phyloP scores from a whole-genome alignment of 2,329 filamentous ascomycete species.

The Monilinia fructigena region DNA sequence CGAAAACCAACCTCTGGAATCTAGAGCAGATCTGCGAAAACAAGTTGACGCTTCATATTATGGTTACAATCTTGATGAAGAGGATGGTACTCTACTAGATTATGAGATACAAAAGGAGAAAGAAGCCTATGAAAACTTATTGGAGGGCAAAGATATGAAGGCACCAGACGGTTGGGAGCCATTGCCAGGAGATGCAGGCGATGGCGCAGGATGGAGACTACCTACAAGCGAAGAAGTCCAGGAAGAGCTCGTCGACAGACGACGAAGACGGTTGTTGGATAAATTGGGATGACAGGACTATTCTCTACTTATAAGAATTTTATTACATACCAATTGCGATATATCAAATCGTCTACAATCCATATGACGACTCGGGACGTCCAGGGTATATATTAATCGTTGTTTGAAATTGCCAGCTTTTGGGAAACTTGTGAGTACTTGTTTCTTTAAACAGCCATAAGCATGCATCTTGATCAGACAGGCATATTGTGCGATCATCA shows the following conservation, averaged over 20 bases:
- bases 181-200: slow-evolving; percentile 81
- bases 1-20: slow-evolving; percentile 61
- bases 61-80: slow-evolving; percentile 89
- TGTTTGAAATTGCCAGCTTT: neutral
- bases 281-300: slow-evolving; percentile 49
- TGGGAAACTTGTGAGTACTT: neutral
- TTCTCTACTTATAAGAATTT: neutral
- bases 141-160: slow-evolving; percentile 56
- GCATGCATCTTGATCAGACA: neutral
- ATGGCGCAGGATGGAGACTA: slow-evolving; percentile 78
- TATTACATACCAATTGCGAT: slow-evolving; percentile 8
- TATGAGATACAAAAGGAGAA: slow-evolving; percentile 84
- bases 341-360: neutral
- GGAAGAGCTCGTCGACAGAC: slow-evolving; percentile 83
- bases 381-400: neutral
- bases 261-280: slow-evolving; percentile 79
- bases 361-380: neutral
- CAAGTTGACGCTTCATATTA: slow-evolving; percentile 94
- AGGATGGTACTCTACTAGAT: slow-evolving; percentile 74
- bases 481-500: neutral
- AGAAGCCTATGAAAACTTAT: slow-evolving; percentile 70
- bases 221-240: slow-evolving; percentile 92
- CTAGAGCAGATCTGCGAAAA: slow-evolving; percentile 66
- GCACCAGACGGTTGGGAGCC: slow-evolving; percentile 74
- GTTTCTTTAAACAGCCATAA: neutral